Base-by-base conservation (phyloP, 2,329 filamentous ascomycete species). In the Myriosclerotinia scirpicola region DNA sequence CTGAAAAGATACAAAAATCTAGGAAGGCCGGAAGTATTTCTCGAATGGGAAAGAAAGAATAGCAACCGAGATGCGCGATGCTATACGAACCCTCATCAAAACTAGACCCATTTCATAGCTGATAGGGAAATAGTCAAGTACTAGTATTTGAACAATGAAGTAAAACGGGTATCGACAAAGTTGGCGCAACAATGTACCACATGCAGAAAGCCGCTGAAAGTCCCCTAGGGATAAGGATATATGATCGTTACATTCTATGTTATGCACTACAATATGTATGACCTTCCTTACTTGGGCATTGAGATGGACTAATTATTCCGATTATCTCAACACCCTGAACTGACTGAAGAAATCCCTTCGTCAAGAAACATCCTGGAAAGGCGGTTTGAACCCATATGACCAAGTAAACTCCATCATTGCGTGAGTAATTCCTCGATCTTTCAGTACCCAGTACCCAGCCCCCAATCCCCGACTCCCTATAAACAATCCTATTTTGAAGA, bases 381-480 rank as follows among this genome's bases (percentile, higher is more conserved):
- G 38, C 1, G n/a, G 9, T 38, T 38, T 20, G 58, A 5, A 34
- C 8, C 46, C 26, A 36, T 22, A 52, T 53, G 36, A 22, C 9
- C 55, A 61, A 61, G 64, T 14, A 38, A 22, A 60, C 22, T 61
- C 64, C 64, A 5, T 36, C 20, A 14, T 46, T 3, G 5, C 46
- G 40, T 26, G 6, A 11, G 17, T 4, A 38, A 30, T 17, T 58
- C 22, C 38, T 20, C 14, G 9, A 34, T 50, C 14, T 14, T 36
- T 36, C 20, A 56, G 15, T 30, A 14, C 26, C 50, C 26, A 46
- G 46, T n/a, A 3, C 26, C 26, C 26, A 26, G 26, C 3, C 2
- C 14, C 62, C 2, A 40, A 15, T 30, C n/a, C 15, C 46, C 17
- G 53, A 54, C 46, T 63, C 22, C 11, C 20, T 59, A 14, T 22